Conservation (phyloP, 176 grass and related monocot species). For the Raddia guianensis region DNA sequence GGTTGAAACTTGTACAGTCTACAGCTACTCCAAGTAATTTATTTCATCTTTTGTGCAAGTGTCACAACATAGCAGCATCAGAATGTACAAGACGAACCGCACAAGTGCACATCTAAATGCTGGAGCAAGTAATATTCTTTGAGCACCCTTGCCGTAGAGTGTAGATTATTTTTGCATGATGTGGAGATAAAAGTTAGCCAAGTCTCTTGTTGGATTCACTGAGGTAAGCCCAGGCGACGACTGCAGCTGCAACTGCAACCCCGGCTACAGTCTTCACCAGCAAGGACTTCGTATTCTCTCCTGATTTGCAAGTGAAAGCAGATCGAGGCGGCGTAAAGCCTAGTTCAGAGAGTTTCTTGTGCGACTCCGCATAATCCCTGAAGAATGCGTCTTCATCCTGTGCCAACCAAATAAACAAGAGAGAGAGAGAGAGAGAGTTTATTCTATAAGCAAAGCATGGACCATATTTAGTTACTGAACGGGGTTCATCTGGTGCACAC, state of each 20-base stretch:
- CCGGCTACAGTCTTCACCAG: constrained; percentile 36
- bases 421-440: neutral
- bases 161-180: neutral
- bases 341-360: constrained; percentile 71
- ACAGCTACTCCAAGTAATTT: neutral
- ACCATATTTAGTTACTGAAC: neutral
- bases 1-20: neutral
- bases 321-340: constrained; percentile 56
- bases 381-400: constrained; percentile 73
- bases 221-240: constrained; percentile 43
- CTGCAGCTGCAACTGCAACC: constrained; percentile 35
- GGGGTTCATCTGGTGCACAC: too few species aligned
- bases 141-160: neutral
- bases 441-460: neutral
- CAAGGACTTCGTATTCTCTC: neutral
- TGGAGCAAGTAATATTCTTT: neutral
- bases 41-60: constrained; percentile 2
- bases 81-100: neutral
- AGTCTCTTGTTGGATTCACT: constrained; percentile 42
- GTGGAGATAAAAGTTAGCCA: neutral
- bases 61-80: neutral
- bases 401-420: too few species aligned
- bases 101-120: neutral
- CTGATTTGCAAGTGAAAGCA: neutral
- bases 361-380: constrained; percentile 57